Conservation (phyloP, 2,329 filamentous ascomycete species). For the Davidsoniella virescens region DNA sequence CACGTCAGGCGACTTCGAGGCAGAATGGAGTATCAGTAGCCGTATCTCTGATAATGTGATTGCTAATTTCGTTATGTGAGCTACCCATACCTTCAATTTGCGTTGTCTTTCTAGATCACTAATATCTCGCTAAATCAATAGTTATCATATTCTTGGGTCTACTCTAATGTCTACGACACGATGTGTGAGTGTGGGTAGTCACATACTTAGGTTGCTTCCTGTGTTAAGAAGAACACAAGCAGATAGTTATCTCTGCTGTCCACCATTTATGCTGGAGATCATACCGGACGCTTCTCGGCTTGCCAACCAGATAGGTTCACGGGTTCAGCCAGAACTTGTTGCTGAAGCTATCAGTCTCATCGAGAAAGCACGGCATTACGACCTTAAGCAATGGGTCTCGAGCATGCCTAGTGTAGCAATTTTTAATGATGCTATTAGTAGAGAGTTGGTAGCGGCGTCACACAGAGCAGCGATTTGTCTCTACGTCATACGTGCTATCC, state of each 20-base stretch:
- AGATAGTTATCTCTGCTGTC: slow-evolving; percentile 28
- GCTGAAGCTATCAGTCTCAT: slow-evolving; percentile 26
- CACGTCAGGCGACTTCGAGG: slow-evolving; percentile 17
- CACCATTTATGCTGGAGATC: slow-evolving; percentile 27
- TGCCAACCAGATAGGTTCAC: slow-evolving; percentile 22
- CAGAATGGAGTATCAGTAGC: slow-evolving; percentile 13
- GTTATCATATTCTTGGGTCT: slow-evolving; percentile 26
- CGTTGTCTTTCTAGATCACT: neutral
- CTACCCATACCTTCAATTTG: slow-evolving; percentile 4
- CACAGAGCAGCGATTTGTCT: slow-evolving; percentile 31
- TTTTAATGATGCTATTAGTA: slow-evolving; percentile 25
- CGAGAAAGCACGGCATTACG: slow-evolving; percentile 25
- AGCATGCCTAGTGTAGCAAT: slow-evolving; percentile 22
- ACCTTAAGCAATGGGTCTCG: slow-evolving; percentile 27
- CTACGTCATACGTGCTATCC: slow-evolving; percentile 29
- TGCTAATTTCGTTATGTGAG: slow-evolving; percentile 32
- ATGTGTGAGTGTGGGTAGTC: slow-evolving; percentile 24
- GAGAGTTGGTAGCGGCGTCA: slow-evolving; percentile 28
- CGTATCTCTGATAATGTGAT: slow-evolving; percentile 29
- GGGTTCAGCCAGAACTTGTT: slow-evolving; percentile 19
- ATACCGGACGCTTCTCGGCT: slow-evolving; percentile 29
- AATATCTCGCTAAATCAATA: slow-evolving; percentile 15
- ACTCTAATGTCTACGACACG: slow-evolving; percentile 23
- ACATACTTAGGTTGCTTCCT: slow-evolving; percentile 24
- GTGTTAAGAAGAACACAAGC: slow-evolving; percentile 27